phyloP scores from a whole-genome alignment of 202 grass and related monocot species.

The Cymbopogon flexuosus region DNA sequence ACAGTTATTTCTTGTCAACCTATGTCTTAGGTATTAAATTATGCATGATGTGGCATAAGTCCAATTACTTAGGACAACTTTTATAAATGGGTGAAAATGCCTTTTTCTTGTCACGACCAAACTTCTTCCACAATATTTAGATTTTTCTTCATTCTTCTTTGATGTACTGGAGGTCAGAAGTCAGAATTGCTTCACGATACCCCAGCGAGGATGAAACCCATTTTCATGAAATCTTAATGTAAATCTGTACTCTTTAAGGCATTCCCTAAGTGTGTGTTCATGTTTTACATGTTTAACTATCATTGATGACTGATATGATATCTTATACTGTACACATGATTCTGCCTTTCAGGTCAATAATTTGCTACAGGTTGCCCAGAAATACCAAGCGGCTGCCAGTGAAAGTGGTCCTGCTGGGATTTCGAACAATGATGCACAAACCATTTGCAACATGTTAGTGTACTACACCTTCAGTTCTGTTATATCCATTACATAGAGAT shows the following conservation, averaged over 20 bases:
- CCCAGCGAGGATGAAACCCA: neutral
- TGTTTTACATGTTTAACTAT: constrained; percentile 10
- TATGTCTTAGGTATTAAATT: neutral
- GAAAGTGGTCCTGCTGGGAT: constrained; percentile 60
- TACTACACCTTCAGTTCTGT: neutral
- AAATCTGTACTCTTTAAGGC: neutral
- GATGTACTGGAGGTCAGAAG: neutral
- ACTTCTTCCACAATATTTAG: neutral
- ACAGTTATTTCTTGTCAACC: neutral
- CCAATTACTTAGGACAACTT: neutral
- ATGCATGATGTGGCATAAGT: neutral
- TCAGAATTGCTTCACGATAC: neutral
- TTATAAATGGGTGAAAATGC: neutral
- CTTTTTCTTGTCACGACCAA: neutral
- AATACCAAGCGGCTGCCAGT: constrained; percentile 56
- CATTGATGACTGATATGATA: constrained; percentile 1
- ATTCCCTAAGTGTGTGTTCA: neutral
- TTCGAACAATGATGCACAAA: constrained; percentile 58
- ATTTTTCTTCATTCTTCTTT: neutral
- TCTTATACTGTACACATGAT: neutral
- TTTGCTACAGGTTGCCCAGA: constrained; percentile 75
- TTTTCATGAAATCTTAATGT: neutral
- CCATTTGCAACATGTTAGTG: constrained; percentile 78
- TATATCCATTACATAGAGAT: neutral
- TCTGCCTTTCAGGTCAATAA: constrained; percentile 62